Conservation (phyloP, 192 early-diverging fungal genomes). For the Funneliformis mosseae region DNA sequence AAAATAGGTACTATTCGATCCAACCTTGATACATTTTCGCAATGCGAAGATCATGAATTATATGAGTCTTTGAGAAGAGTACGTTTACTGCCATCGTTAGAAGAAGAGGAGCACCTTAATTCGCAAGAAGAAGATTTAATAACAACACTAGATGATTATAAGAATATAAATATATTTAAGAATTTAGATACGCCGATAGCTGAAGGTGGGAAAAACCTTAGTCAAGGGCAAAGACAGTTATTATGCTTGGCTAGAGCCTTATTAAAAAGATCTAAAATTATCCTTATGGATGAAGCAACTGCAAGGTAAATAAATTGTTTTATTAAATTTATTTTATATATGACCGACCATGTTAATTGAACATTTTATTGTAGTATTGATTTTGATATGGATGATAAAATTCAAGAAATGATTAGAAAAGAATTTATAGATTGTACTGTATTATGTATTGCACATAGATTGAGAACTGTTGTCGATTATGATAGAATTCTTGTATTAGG, state of each 20-base stretch:
- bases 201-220: constrained; percentile 75
- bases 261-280: constrained; percentile 63
- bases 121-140: background rate
- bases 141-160: constrained; percentile 9
- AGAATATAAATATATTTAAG: constrained; percentile 48
- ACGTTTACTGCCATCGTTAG: constrained; percentile 48
- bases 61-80: constrained; percentile 71
- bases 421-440: constrained; percentile 78
- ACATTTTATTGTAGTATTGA: constrained; percentile 73
- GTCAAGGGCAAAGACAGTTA: constrained; percentile 82
- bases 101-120: constrained; percentile 17
- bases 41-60: constrained; percentile 62
- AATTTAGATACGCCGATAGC: constrained; percentile 57
- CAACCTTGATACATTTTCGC: constrained; percentile 79
- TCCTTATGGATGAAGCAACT: constrained; percentile 54
- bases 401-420: constrained; percentile 84
- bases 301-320: constrained; percentile 38
- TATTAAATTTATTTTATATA: no score
- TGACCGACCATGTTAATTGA: background rate
- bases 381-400: constrained; percentile 77
- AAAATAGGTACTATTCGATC: constrained; percentile 61
- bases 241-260: constrained; percentile 82
- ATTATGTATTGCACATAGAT: constrained; percentile 88
- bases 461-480: constrained; percentile 84
- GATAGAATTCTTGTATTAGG: constrained; percentile 75